Evolutionary conservation across 1,284 basidiomycete genomes (phyloP).

Genomic region (Cystobasidium sp.): DNA sequence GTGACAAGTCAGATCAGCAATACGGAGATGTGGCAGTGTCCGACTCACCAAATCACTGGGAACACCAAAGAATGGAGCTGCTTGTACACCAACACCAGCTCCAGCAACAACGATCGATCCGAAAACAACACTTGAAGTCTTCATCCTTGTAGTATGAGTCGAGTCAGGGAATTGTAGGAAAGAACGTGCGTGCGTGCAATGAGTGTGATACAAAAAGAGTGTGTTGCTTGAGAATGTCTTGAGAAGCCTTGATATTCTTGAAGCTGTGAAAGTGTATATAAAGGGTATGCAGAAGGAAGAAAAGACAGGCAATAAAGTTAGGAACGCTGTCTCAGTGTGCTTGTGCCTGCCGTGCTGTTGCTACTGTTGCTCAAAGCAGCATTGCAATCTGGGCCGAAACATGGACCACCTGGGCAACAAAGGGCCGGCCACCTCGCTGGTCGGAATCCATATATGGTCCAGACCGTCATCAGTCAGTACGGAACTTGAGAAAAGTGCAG

Average conservation of each 20-base stretch:
- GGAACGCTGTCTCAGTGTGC: not conserved
- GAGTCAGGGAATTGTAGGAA: not conserved
- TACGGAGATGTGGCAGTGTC: not conserved
- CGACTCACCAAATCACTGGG: conserved; percentile 23
- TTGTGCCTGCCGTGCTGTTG: not conserved
- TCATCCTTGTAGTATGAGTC: conserved; percentile 15
- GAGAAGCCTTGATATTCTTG: not conserved
- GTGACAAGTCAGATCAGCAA: not conserved
- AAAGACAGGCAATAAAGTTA: not conserved
- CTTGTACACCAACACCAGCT: conserved; percentile 15
- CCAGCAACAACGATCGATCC: conserved; percentile 21
- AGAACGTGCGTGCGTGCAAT: not conserved
- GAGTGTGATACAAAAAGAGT: conserved; percentile 16
- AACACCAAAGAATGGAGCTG: conserved; percentile 26
- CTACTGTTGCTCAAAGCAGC: not conserved
- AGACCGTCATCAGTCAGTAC: no score
- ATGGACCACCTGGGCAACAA: not conserved
- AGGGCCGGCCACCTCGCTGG: not conserved
- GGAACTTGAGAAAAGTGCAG: no score
- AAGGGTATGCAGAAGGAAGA: not conserved
- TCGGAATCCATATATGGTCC: not conserved
- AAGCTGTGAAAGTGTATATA: not conserved
- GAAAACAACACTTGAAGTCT: conserved; percentile 27
- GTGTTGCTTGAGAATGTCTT: conserved; percentile 27
- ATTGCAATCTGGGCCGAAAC: conserved; percentile 1